Evolutionary conservation across 2,329 filamentous ascomycete species (phyloP), one percentile per base, ranked within the genome.

Genomic region (Metarhizium humberi): DNA sequence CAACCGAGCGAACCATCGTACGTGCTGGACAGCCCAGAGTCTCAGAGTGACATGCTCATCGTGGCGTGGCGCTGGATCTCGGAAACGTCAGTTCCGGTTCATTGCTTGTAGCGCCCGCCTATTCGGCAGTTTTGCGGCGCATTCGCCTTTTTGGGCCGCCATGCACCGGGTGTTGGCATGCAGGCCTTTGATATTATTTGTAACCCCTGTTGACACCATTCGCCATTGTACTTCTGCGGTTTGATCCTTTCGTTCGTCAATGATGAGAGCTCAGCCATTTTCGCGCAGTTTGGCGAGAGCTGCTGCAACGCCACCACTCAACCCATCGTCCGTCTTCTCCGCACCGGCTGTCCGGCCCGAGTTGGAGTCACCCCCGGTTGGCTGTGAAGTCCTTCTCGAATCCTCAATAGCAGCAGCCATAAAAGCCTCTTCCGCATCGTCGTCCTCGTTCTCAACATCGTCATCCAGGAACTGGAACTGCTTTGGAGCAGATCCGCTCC

Each of bases 261-360:
- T 10, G 3, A 13, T 16, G 45, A 8, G 3, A 7, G 25, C 49
- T 61, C 58, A 69, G 49, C 63, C 65, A 14, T 60, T 61, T 54
- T 83, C 72, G 55, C 82, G 73, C 29, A 87, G 67, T 59, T 72
- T 83, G 7, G 82, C 82, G 57, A 87, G 64, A 16, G 84, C 84
- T 36, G 80, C 81, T 49, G 82, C 81, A 50, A 87, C 70, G 2
- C 84, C 82, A 49, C 76, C 80, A 57, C 76, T 76, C 5, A 86
- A 68, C 36, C 75, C 68, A 5, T 79, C 63, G 2, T 64, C 47
- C n/a, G 10, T 13, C 20, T 34, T 14, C 30, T 49, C 32, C 38
- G n/a, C 11, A 4, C 32, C 51, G 10, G 46, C 29, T n/a, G 55
- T 30, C 16, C 18, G 29, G 50, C 42, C 50, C 57, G 52, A 32